Base-by-base conservation (phyloP, 2,329 filamentous ascomycete genomes). In the Exserohilum rostratum region DNA sequence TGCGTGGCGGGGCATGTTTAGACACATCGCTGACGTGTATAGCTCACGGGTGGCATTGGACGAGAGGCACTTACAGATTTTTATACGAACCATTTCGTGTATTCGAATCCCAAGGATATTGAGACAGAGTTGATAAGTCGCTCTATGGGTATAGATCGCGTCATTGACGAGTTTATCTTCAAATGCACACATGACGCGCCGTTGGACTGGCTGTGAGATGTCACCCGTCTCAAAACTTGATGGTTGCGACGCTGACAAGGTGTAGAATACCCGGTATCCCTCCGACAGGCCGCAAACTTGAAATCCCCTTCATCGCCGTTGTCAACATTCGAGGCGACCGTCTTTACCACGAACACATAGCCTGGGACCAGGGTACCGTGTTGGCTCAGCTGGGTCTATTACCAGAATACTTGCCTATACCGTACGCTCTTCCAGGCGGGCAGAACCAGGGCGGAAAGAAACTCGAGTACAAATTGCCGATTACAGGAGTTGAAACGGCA, bases 11-110 rank as follows among this genome's bases (percentile, higher is more conserved):
- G 10, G 12, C 27, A 22, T n/a, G 17, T 20, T 33, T 15, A 15
- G 6, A 43, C 22, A 18, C 17, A 31, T 25, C 20, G 35, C 31
- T 57, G 13, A 48, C 43, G 27, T 31, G 7, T 20, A 12, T 20
- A 61, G 58, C 79, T 85, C 57, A 75, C 79, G 27, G 89, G 89
- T 2, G 89, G 89, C 0, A 81, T 90, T 31, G 89, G 89, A 0
- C 82, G 88, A 3, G 75, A 76, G 4, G 76, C 76, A 1, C 75
- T 91, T 15, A 84, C 86, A 0, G 74, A 78, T 7, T 92, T 91
- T 62, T 91, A 91, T 70, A 78, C 80, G 1, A 66, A 90, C 56
- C 84, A 90, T 65, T 91, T 92, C 74, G 87, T 92, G 62, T 89
- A 87, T 65, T 85, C 80, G 53, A 92, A 91, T 58, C 83, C 89